Conservation (phyloP, 768 basidiomycete genomes). For the Omphalotus guepiniiformis region DNA sequence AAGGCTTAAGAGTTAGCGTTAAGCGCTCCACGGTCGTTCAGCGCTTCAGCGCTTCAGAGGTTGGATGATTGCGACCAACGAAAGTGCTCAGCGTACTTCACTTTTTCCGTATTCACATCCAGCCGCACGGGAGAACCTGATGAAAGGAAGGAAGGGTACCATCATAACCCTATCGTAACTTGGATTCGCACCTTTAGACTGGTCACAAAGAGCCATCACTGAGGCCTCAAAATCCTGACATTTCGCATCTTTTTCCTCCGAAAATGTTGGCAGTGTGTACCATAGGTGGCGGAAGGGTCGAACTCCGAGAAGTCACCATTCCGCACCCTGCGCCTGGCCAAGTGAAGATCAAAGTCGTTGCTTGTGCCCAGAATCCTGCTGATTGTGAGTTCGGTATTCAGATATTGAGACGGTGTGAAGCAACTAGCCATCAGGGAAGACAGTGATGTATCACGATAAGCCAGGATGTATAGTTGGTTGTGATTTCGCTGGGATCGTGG, state of each 20-base stretch:
- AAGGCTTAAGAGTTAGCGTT: no score
- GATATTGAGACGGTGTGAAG: not conserved
- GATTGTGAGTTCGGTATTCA: conserved; percentile 2
- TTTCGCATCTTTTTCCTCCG: not conserved
- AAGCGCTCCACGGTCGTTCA: no score
- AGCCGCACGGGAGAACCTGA: not conserved
- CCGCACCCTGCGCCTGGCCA: conserved; percentile 11
- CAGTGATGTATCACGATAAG: no score
- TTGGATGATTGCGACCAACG: no score
- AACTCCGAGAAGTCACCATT: conserved; percentile 4
- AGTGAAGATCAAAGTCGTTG: conserved; percentile 11
- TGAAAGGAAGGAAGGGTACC: not conserved
- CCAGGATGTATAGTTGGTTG: conserved; percentile 6
- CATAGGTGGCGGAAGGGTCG: conserved; percentile 1
- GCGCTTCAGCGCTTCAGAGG: no score
- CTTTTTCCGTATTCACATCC: not conserved
- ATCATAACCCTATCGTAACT: not conserved
- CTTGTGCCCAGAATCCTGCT: conserved; percentile 16
- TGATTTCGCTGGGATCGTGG: conserved; percentile 11
- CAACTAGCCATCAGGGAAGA: not conserved
- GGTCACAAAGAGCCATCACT: no score
- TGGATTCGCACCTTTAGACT: not conserved
- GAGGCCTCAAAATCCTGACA: no score
- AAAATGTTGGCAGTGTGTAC: conserved; percentile 6
- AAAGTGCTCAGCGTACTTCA: not conserved